Evolutionary conservation across 306 rosid species (phyloP).

Genomic region (Lathyrus sativus): DNA sequence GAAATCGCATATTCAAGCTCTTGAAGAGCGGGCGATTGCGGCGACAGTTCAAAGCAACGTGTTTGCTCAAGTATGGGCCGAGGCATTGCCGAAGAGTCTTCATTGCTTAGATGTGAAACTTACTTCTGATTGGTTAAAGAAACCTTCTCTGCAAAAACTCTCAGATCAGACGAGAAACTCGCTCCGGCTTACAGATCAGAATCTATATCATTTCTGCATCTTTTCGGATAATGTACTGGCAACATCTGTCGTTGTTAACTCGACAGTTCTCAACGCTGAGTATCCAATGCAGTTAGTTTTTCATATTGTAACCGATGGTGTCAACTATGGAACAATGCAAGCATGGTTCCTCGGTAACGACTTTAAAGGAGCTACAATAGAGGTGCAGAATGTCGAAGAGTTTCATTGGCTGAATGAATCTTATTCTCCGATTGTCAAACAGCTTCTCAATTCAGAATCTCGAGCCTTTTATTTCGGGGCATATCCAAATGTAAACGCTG

Average conservation of each 20-base stretch:
- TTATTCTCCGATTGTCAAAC: constrained; percentile 69
- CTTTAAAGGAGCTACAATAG: constrained; percentile 75
- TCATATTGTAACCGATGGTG: constrained; percentile 75
- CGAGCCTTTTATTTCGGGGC: constrained; percentile 63
- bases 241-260: constrained; percentile 79
- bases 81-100: constrained; percentile 84
- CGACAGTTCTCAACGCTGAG: constrained; percentile 72
- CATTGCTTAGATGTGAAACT: constrained; percentile 84
- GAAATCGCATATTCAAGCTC: constrained; percentile 94
- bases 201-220: constrained; percentile 85
- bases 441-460: constrained; percentile 56
- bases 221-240: constrained; percentile 89
- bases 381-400: constrained; percentile 75
- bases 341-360: constrained; percentile 81
- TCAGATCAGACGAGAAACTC: constrained; percentile 65
- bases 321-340: constrained; percentile 76
- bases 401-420: constrained; percentile 78
- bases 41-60: constrained; percentile 74
- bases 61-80: constrained; percentile 82
- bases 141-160: constrained; percentile 48
- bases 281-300: constrained; percentile 80
- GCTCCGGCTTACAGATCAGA: constrained; percentile 66
- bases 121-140: constrained; percentile 71
- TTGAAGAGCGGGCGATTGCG: constrained; percentile 81
- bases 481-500: constrained; percentile 52